Base-by-base conservation (phyloP, 108 stramenopile genomes). In the Cylindrotheca closterium region DNA sequence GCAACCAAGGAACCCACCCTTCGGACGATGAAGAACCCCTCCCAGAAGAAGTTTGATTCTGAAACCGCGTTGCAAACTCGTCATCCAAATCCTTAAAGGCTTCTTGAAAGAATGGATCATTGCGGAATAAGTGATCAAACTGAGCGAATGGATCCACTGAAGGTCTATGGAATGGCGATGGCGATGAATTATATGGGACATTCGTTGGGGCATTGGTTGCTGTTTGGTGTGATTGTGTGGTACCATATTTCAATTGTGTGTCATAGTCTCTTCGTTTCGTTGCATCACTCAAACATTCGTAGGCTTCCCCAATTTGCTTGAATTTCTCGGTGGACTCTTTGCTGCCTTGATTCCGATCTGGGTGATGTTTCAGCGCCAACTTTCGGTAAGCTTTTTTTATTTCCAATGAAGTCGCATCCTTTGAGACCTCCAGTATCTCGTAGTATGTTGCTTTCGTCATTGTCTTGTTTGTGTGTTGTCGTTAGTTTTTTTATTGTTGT, bases 61-160 rank as follows among this genome's bases (percentile, higher is more conserved):
- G 51, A 71, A 21, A 55, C 21, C 48, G 67, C 21, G 46, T 54
- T 30, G 75, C 69, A 49, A 89, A 89, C 12, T 57, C 75, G 60
- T 86, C 85, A 48, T 89, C 83, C 76, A 89, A 73, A 30, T 73
- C 81, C 28, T 79, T 55, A 49, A 85, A 86, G 15, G 74, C 78
- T n/a, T 77, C 80, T 33, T 59, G 58, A 67, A 89, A 86, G 70
- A 89, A 89, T 28, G 88, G 85, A 73, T 89, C 88, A 53, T 84
- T 74, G 17, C 63, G 75, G 55, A 89, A 89, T 19, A 86, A 60
- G 63, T 84, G 75, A 63, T 89, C 68, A 55, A 89, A 89, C 66
- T 82, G 84, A 57, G 64, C 28, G 37, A 76, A 83, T 3, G 88
- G 77, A 72, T 89, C 82, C 27, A 58, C 51, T 27, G 19, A 12